Evolutionary conservation across 192 early-diverging fungal species (phyloP).

Genomic region (Thamnidium elegans): DNA sequence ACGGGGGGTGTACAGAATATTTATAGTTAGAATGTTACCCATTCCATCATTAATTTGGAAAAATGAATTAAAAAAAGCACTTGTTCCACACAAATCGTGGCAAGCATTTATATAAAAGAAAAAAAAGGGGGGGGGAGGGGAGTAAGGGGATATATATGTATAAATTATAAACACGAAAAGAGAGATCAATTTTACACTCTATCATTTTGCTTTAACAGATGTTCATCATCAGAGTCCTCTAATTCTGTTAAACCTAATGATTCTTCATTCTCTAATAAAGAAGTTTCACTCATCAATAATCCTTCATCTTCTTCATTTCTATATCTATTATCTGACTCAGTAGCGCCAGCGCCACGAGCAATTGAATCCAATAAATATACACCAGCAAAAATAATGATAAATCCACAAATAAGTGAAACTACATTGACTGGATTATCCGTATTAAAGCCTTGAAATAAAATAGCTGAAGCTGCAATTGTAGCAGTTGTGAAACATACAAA

Average conservation of each 20-base stretch:
- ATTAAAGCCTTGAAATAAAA: conserved; percentile 88
- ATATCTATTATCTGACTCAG: conserved; percentile 10
- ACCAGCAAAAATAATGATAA: conserved; percentile 91
- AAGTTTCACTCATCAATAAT: conserved; percentile 43
- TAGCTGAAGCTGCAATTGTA: conserved; percentile 84
- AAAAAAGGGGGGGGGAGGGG: neutral
- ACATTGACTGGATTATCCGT: conserved; percentile 73
- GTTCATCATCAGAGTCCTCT: conserved; percentile 5
- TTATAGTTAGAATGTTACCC: too few species aligned
- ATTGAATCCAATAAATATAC: conserved; percentile 79
- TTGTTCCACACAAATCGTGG: too few species aligned
- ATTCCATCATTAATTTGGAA: too few species aligned
- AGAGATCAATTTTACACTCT: too few species aligned
- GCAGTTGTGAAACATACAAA: conserved; percentile 95
- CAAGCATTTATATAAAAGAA: neutral
- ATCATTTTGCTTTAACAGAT: too few species aligned
- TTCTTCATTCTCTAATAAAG: conserved; percentile 45
- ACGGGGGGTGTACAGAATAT: too few species aligned
- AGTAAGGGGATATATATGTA: neutral
- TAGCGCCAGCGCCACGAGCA: conserved; percentile 34
- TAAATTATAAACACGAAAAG: neutral
- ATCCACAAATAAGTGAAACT: conserved; percentile 85
- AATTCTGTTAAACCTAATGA: conserved; percentile 22
- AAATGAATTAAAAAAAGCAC: too few species aligned
- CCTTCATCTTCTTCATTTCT: conserved; percentile 36